Conservation (phyloP, 2,329 filamentous ascomycete species). For the Monilinia fructicola region DNA sequence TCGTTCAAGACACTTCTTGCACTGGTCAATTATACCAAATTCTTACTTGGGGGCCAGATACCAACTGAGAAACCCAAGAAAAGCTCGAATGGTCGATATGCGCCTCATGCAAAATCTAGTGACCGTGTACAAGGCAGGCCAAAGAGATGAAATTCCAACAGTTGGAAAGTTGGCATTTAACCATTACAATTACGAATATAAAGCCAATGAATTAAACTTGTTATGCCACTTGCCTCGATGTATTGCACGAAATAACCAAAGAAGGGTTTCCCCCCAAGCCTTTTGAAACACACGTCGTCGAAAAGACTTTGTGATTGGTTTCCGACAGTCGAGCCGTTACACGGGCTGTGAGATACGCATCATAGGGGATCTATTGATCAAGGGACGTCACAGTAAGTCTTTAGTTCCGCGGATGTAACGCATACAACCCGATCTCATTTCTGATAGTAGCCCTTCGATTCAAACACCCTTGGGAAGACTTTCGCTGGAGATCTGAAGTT, state of each 20-base stretch:
- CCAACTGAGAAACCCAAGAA: constrained; percentile 26
- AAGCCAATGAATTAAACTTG: neutral
- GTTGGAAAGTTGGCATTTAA: constrained; percentile 16
- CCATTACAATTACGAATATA: constrained; percentile 1
- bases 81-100: constrained; percentile 29
- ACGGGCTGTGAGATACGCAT: constrained; percentile 2
- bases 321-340: neutral
- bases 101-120: constrained; percentile 20
- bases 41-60: constrained; percentile 26
- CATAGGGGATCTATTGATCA: neutral
- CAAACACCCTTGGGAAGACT: neutral
- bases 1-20: constrained; percentile 34
- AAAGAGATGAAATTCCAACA: constrained; percentile 27
- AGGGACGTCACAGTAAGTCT: constrained; percentile 9
- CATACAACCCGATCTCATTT: constrained; percentile 11
- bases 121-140: constrained; percentile 29
- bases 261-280: neutral
- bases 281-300: neutral
- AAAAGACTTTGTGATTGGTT: neutral
- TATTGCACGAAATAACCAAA: neutral
- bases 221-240: constrained; percentile 13
- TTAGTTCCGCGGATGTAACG: constrained; percentile 14
- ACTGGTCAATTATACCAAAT: constrained; percentile 31
- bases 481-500: neutral
- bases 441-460: constrained; percentile 17